phyloP scores from a whole-genome alignment of 768 basidiomycete species.

The Obba rivulosa region DNA sequence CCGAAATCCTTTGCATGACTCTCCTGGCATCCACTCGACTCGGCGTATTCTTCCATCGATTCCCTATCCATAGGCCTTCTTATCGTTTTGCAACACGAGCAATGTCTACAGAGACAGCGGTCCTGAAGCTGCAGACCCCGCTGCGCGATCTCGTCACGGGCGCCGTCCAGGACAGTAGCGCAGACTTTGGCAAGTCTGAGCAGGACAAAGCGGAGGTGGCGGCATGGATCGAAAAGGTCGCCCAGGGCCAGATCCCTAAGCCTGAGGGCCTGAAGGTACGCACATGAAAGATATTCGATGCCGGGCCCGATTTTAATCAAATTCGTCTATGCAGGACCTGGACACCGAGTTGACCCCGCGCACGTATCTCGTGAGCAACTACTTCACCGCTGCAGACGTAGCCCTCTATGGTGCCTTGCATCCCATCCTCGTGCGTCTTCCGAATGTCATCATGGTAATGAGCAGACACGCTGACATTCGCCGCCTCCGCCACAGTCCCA shows the following conservation, averaged over 20 bases:
- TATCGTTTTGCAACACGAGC: constrained; percentile 5
- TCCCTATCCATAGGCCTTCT: constrained; percentile 6
- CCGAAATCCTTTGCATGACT: too few relatives aligned
- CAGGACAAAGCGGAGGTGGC: constrained; percentile 59
- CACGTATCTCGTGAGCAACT: constrained; percentile 83
- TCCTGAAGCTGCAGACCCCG: constrained; percentile 23
- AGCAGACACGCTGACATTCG: not conserved
- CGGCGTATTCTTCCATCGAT: not conserved
- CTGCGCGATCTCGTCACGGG: constrained; percentile 46
- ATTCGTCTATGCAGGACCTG: constrained; percentile 55
- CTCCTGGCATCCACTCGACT: too few relatives aligned
- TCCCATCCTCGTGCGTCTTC: constrained; percentile 60
- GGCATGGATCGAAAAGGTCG: constrained; percentile 67
- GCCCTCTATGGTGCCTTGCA: constrained; percentile 89
- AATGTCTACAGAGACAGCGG: constrained; percentile 22
- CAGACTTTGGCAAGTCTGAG: constrained; percentile 48
- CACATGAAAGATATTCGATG: too few relatives aligned
- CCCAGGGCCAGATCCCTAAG: constrained; percentile 41
- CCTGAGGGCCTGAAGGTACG: constrained; percentile 47
- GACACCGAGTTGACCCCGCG: constrained; percentile 65
- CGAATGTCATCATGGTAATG: not conserved
- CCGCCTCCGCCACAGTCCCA: constrained; percentile 45
- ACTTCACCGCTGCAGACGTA: constrained; percentile 85
- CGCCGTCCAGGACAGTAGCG: constrained; percentile 35
- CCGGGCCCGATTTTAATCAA: too few relatives aligned